Evolutionary conservation across 306 rosid species (phyloP).

Genomic region (Quercus cerris): DNA sequence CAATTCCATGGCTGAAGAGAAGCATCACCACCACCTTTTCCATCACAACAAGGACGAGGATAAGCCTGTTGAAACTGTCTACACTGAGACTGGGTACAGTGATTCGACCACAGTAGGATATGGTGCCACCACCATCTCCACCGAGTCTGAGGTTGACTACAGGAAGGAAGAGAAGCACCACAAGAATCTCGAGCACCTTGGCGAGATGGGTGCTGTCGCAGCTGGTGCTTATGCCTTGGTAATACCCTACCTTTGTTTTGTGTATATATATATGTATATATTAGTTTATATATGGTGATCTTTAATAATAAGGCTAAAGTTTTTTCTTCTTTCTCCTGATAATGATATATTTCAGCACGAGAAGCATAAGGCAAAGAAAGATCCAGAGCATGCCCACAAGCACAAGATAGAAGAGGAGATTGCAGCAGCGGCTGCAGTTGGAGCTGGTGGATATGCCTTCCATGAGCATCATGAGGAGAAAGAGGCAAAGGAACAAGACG

Average conservation of each 20-base stretch:
- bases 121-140: not conserved
- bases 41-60: slow-evolving; percentile 56
- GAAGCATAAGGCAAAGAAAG: slow-evolving; percentile 57
- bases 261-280: no score
- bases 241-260: not conserved
- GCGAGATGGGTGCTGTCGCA: slow-evolving; percentile 49
- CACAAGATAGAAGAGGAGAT: slow-evolving; percentile 82
- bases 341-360: slow-evolving; percentile 42
- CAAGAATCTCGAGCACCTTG: slow-evolving; percentile 54
- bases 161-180: slow-evolving; percentile 71
- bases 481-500: slow-evolving; percentile 51
- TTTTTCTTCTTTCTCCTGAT: no score
- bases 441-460: slow-evolving; percentile 66
- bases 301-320: no score
- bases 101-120: not conserved
- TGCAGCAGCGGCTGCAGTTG: slow-evolving; percentile 58
- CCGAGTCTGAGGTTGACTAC: slow-evolving; percentile 34
- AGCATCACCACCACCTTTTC: slow-evolving; percentile 28
- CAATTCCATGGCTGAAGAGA: slow-evolving; percentile 56
- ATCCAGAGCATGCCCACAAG: slow-evolving; percentile 59
- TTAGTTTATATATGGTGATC: no score
- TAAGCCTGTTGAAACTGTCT: slow-evolving; percentile 1
- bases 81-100: not conserved
- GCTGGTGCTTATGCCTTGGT: slow-evolving; percentile 72
- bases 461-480: slow-evolving; percentile 75